These are phyloP conservation scores for Sparassis latifolia DNA, from an alignment of 1,284 basidiomycete species.

Conservation along the genomic window DNA sequence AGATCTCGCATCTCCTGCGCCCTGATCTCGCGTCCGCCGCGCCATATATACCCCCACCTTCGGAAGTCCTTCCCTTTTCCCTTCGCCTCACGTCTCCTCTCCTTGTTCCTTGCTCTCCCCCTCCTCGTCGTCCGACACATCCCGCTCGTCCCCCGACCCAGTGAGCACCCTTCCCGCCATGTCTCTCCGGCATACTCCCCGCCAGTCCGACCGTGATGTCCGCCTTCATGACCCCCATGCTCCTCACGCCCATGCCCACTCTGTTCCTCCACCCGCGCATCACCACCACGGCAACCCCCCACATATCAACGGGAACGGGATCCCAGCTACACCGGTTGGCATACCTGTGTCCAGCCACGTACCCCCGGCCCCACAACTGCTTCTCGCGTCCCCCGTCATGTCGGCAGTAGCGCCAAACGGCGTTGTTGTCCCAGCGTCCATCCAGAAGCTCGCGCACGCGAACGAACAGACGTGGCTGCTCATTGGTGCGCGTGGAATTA, in stretches of 20 bases:
- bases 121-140: slow-evolving; percentile 25
- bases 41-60: slow-evolving; percentile 29
- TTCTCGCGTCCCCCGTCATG: slow-evolving; percentile 45
- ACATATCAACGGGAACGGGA: slow-evolving; percentile 47
- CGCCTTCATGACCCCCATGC: slow-evolving; percentile 53
- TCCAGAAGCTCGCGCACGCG: slow-evolving; percentile 72
- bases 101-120: slow-evolving; percentile 19
- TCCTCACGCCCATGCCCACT: slow-evolving; percentile 37
- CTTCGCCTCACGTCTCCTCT: slow-evolving; percentile 33
- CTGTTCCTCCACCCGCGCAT: slow-evolving; percentile 31
- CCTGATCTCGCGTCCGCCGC: slow-evolving; percentile 31
- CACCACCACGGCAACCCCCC: slow-evolving; percentile 31
- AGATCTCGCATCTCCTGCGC: slow-evolving; percentile 23
- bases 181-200: slow-evolving; percentile 57
- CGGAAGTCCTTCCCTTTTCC: slow-evolving; percentile 24
- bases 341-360: slow-evolving; percentile 37
- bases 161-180: slow-evolving; percentile 28
- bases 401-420: slow-evolving; percentile 36
- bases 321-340: slow-evolving; percentile 33
- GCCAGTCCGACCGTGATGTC: slow-evolving; percentile 54
- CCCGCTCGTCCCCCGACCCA: slow-evolving; percentile 20
- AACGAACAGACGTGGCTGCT: slow-evolving; percentile 92
- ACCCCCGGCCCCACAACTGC: slow-evolving; percentile 11
- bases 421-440: slow-evolving; percentile 38
- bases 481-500: slow-evolving; percentile 54